These are phyloP conservation scores for Euphorbia celastroides DNA, from an alignment of 441 rosid genomes.

Conservation along the genomic window DNA sequence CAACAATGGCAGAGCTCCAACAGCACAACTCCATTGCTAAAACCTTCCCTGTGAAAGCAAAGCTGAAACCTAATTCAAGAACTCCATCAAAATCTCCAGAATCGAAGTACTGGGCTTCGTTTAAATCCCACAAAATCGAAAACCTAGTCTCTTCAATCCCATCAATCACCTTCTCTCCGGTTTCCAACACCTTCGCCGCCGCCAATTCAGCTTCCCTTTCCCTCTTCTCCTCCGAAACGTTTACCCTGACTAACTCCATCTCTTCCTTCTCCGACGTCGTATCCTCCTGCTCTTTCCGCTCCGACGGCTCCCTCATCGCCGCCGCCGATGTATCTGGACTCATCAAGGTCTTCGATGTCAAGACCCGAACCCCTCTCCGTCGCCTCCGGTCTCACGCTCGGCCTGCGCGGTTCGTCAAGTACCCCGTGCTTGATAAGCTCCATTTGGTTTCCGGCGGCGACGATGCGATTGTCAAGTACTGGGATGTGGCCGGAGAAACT, in stretches of 20 bases:
- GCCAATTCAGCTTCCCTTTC: constrained; percentile 64
- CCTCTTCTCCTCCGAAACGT: constrained; percentile 45
- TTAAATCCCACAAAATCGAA: constrained; percentile 51
- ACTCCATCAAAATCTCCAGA: constrained; percentile 60
- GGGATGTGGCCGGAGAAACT: constrained; percentile 79
- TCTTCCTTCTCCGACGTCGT: constrained; percentile 42
- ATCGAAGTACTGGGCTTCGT: constrained; percentile 82
- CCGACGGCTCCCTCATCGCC: constrained; percentile 82
- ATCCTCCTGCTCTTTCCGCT: constrained; percentile 39
- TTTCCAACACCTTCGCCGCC: constrained; percentile 47
- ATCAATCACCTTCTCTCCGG: constrained; percentile 63
- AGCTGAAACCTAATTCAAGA: constrained; percentile 54
- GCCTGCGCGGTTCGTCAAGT: constrained; percentile 73
- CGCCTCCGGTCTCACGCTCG: constrained; percentile 70
- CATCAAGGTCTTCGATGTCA: constrained; percentile 66
- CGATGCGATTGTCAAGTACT: constrained; percentile 77
- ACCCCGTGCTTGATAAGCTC: constrained; percentile 70
- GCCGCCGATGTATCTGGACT: constrained; percentile 76
- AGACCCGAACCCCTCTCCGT: constrained; percentile 69
- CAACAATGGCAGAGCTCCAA: constrained; percentile 10
- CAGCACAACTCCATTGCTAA: constrained; percentile 19
- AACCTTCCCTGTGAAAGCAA: constrained; percentile 59
- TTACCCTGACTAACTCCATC: constrained; percentile 39
- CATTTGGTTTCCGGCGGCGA: constrained; percentile 88
- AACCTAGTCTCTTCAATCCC: constrained; percentile 54